A percentile compares a stretch with the other conserved stretches of the same genome.
Conservation (phyloP, 495 filamentous ascomycete species). For the Amniculicola lignicola region DNA sequence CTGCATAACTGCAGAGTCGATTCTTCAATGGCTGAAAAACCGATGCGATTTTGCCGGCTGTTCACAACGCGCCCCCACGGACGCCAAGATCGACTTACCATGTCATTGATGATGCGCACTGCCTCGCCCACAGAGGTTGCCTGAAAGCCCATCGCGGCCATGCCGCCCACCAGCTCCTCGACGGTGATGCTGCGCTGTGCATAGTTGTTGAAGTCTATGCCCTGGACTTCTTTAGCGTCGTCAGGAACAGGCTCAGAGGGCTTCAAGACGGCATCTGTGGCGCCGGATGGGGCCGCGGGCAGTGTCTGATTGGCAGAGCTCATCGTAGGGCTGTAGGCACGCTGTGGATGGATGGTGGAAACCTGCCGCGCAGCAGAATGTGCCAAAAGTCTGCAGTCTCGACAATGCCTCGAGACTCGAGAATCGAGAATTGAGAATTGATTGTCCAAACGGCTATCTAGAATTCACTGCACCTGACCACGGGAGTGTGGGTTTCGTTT, state of each 20-base stretch:
- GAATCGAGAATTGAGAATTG: too few species aligned
- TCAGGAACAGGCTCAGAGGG: constrained; percentile 78
- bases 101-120: constrained; percentile 84
- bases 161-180: constrained; percentile 74
- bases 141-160: constrained; percentile 89
- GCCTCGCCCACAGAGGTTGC: constrained; percentile 81
- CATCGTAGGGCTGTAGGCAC: constrained; percentile 12
- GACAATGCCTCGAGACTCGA: too few species aligned
- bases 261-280: constrained; percentile 82
- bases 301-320: constrained; percentile 8
- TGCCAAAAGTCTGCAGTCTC: too few species aligned
- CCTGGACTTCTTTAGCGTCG: constrained; percentile 68
- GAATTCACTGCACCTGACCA: too few species aligned
- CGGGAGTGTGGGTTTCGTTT: too few species aligned
- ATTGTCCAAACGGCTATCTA: too few species aligned
- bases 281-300: constrained; percentile 56
- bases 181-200: constrained; percentile 72
- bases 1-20: too few species aligned
- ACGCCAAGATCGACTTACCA: constrained; percentile 56
- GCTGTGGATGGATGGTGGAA: too few species aligned
- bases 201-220: constrained; percentile 85
- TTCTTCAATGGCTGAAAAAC: background rate
- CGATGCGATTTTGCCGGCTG: too few species aligned
- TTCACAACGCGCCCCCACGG: too few species aligned
- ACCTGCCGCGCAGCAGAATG: too few species aligned